Base-by-base conservation (phyloP, 805 yeast species). In the Sugiyamaella americana region DNA sequence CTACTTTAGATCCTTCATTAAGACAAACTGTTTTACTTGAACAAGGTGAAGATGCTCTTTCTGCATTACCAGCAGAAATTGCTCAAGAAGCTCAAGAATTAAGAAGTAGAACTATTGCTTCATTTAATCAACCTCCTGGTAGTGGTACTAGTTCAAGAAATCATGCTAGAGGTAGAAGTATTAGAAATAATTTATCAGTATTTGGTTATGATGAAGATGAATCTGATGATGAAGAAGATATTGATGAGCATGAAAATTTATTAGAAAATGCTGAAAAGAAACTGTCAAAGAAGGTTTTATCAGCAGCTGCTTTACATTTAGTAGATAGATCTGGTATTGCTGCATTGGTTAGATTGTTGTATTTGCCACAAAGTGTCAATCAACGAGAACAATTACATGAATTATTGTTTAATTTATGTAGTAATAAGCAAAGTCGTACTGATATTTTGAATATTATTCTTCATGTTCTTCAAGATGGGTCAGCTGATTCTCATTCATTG, bases 301-400 rank as follows among this genome's bases (percentile, higher is more conserved):
- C 58, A n/a, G 56, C 58, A 16, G 59, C 60, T 4, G 46, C 58
- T 73, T 75, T 61, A 71, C 85, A 94, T 2, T 63, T 89, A 52
- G 72, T 87, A 46, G 96, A 89, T 57, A 74, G 79, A 41, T 65
- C 77, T 4, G 95, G 95, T 8, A 77, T 85, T 44, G 80, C 93
- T 3, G 74, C 95, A 0, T 55, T 89, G 32, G 61, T 86, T 46
- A 74, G 87, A 50, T 70, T 86, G 40, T 67, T 87, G 2, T 89
- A 84, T 65, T 71, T 84, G 19, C 89, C 95, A 1, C 85, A 82
- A 54, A 46, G 73, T 80, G 55, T 70, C 67, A 53, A 79, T 76
- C 49, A 54, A 19, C 70, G 89, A 44, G 87, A 80, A 47, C 66
- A 73, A 1, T 70, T 85, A 41, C 81, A 82, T 61, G 80, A 79